These are phyloP conservation scores for Boletus pseudo-olivaceus DNA, from an alignment of 768 basidiomycete genomes.

Conservation along the genomic window DNA sequence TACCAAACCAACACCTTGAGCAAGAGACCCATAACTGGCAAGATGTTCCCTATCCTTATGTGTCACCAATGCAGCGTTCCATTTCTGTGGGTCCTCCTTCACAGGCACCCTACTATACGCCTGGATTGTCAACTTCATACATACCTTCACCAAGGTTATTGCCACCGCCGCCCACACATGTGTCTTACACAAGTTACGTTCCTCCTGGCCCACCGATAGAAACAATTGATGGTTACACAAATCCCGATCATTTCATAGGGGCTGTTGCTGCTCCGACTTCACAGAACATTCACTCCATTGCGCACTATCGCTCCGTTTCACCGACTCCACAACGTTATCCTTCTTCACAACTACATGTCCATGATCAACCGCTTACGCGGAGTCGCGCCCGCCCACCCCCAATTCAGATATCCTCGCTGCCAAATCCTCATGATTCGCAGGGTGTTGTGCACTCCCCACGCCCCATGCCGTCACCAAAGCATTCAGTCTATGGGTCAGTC, in stretches of 20 bases:
- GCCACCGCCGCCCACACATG: constrained; percentile 29
- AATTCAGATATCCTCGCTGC: constrained; percentile 22
- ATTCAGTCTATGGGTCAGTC: constrained; percentile 35
- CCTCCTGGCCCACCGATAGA: constrained; percentile 12
- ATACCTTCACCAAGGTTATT: constrained; percentile 21
- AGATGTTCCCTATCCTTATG: constrained; percentile 27
- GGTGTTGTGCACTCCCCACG: constrained; percentile 59
- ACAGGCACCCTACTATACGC: constrained; percentile 29
- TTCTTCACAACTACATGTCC: constrained; percentile 26
- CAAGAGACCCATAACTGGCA: constrained; percentile 18
- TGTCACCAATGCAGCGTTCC: constrained; percentile 44
- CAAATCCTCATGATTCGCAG: constrained; percentile 32
- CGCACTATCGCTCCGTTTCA: constrained; percentile 60
- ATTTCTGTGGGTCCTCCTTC: constrained; percentile 46
- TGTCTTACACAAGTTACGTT: constrained; percentile 17
- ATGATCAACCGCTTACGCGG: constrained; percentile 3
- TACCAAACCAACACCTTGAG: constrained; percentile 3
- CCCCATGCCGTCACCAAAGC: constrained; percentile 65
- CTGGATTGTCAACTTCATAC: constrained; percentile 35
- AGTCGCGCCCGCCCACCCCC: constrained; percentile 17
- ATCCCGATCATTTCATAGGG: constrained; percentile 58
- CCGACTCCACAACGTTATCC: constrained; percentile 56
- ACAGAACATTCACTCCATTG: constrained; percentile 54
- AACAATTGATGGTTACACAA: constrained; percentile 23
- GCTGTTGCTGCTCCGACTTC: constrained; percentile 56